Evolutionary conservation across 805 yeast genomes (phyloP).

Genomic region (Pichia nanzhaoensis): DNA sequence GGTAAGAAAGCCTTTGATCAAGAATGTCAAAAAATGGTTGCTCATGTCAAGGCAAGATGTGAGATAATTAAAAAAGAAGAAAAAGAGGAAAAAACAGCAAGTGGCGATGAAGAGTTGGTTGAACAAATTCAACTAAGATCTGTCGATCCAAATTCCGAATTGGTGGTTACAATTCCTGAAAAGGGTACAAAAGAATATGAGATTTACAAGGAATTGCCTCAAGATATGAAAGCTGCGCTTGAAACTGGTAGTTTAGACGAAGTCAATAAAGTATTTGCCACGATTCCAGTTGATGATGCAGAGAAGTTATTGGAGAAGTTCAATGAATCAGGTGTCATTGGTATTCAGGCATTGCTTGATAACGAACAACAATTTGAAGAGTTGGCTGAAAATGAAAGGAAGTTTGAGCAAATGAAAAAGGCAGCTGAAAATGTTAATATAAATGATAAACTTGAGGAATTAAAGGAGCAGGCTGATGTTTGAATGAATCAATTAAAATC

Average conservation of each 20-base stretch:
- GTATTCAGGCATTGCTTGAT: slow-evolving; percentile 69
- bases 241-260: slow-evolving; percentile 62
- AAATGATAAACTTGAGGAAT: slow-evolving; percentile 2
- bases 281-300: slow-evolving; percentile 68
- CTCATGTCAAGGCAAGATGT: slow-evolving; percentile 74
- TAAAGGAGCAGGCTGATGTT: not conserved
- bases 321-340: slow-evolving; percentile 76
- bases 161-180: slow-evolving; percentile 63
- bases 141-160: slow-evolving; percentile 73
- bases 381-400: slow-evolving; percentile 36
- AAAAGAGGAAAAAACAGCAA: slow-evolving; percentile 30
- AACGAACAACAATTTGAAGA: slow-evolving; percentile 62
- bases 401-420: slow-evolving; percentile 9
- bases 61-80: slow-evolving; percentile 51
- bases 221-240: slow-evolving; percentile 68
- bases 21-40: slow-evolving; percentile 67
- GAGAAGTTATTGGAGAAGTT: slow-evolving; percentile 68
- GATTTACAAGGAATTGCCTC: slow-evolving; percentile 51
- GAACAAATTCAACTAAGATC: slow-evolving; percentile 84
- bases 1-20: slow-evolving; percentile 64
- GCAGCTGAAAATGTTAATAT: slow-evolving; percentile 12
- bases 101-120: slow-evolving; percentile 47
- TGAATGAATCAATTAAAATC: not conserved
- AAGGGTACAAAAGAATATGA: slow-evolving; percentile 47
- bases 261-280: slow-evolving; percentile 76